Evolutionary conservation across 805 yeast genomes (phyloP).

Genomic region (Vanderwaltozyma yarrowii): DNA sequence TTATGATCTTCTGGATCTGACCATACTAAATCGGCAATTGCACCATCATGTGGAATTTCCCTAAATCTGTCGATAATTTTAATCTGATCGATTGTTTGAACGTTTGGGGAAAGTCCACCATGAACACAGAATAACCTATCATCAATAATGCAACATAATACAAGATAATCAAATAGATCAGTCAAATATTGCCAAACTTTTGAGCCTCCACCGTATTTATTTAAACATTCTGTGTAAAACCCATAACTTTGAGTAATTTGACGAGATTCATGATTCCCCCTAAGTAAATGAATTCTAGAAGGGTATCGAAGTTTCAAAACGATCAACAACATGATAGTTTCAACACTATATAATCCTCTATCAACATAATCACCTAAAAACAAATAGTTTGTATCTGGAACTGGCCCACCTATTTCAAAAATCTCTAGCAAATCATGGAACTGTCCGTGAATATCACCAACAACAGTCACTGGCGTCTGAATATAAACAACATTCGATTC

Average conservation of each 20-base stretch:
- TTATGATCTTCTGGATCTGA: conserved; percentile 88
- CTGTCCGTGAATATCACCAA: conserved; percentile 97
- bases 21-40: conserved; percentile 99
- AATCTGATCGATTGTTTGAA: conserved; percentile 89
- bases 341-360: conserved; percentile 87
- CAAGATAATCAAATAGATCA: conserved; percentile 84
- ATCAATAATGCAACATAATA: conserved; percentile 83
- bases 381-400: conserved; percentile 88
- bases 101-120: conserved; percentile 93
- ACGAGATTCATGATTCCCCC: conserved; percentile 96
- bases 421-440: conserved; percentile 89
- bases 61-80: conserved; percentile 80
- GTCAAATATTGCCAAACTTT: conserved; percentile 85
- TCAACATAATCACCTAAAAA: conserved; percentile 96
- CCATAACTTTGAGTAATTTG: conserved; percentile 97
- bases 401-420: conserved; percentile 84
- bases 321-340: conserved; percentile 76
- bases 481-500: conserved; percentile 85
- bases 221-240: conserved; percentile 86
- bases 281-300: conserved; percentile 60
- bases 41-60: conserved; percentile 98
- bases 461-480: conserved; percentile 82
- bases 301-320: conserved; percentile 86
- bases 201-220: conserved; percentile 68
- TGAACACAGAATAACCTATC: conserved; percentile 88